phyloP scores from a whole-genome alignment of 2,329 filamentous ascomycete genomes.

The Aspergillus hortae region DNA sequence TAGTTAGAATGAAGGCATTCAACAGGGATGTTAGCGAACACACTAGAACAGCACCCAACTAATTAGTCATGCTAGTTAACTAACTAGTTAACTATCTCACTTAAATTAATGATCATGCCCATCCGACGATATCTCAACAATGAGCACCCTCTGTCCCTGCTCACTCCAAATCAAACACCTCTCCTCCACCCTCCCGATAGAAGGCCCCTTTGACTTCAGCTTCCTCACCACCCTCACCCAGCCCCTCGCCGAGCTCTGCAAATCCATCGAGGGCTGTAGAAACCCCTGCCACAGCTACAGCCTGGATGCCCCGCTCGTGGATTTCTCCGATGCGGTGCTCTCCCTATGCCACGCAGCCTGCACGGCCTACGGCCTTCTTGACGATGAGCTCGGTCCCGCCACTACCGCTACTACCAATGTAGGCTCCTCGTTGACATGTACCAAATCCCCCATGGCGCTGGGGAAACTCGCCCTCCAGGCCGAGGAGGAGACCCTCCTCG shows the following conservation, averaged over 20 bases:
- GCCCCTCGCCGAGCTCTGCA: background rate
- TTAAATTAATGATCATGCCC: too few species aligned
- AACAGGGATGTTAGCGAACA: too few species aligned
- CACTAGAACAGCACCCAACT: background rate
- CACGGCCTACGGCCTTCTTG: background rate
- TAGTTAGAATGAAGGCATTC: too few species aligned
- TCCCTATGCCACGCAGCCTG: slow-evolving; percentile 3
- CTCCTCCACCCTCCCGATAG: background rate
- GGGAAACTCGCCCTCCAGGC: slow-evolving; percentile 1
- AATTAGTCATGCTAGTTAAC: too few species aligned
- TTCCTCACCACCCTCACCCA: slow-evolving; percentile 2
- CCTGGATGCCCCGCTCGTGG: background rate
- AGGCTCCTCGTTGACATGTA: background rate
- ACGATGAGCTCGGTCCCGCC: background rate
- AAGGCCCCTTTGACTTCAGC: slow-evolving; percentile 1
- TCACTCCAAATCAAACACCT: background rate
- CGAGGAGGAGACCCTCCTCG: slow-evolving; percentile 5
- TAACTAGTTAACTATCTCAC: too few species aligned
- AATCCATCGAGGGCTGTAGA: background rate
- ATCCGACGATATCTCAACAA: too few species aligned
- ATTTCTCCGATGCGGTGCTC: background rate
- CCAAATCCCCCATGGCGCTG: slow-evolving; percentile 1
- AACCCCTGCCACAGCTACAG: too few species aligned
- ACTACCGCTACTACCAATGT: background rate
- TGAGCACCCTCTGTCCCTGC: background rate